Base-by-base conservation (phyloP, 2,329 filamentous ascomycete genomes). In the Colletotrichum camelliae region DNA sequence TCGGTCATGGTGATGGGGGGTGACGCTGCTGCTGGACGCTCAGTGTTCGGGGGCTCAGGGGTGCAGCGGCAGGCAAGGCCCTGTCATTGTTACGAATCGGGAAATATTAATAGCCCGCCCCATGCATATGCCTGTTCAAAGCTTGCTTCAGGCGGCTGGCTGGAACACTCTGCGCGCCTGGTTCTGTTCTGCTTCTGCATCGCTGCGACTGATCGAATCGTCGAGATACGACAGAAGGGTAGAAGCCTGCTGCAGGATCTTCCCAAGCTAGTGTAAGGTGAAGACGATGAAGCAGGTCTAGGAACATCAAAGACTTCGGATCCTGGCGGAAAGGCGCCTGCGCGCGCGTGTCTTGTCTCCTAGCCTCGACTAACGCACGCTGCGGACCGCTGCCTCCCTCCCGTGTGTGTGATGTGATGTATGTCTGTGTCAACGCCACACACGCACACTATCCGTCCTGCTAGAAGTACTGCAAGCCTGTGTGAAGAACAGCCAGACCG, bases 101-200 rank as follows among this genome's bases (percentile, higher is more conserved):
- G 70, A 48, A 68, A 69, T 69, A 75, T 69, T 73, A 68, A 75
- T 68, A 75, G 73, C 57, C 69, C 72, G 73, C 64, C 64, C 70
- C 58, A 69, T 68, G 64, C 70, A 65, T 43, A 27, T 69, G 55
- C 67, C 67, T 69, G 67, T 61, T 33, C 55, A 61, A 52, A 70
- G 57, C 67, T 48, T 69, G 67, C 67, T 39, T 61, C 57, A 52
- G 67, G 60, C 29, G 57, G 67, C 67, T 52, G 55, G 55, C 55
- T 61, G 69, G 69, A 66, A 71, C 60, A 71, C n/a, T n/a, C 60
- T 39, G 57, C 39, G 55, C 31, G 57, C 67, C 52, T 52, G 43
- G 43, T 52, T 52, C 43, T 68, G 48, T 35, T 57, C 65, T 37
- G 65, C 65, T 35, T 57, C 65, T 37, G 65, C 65, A 57, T 37